phyloP scores from a whole-genome alignment of 1,139 yeast genomes.

The Trichomonascaceae sp. region DNA sequence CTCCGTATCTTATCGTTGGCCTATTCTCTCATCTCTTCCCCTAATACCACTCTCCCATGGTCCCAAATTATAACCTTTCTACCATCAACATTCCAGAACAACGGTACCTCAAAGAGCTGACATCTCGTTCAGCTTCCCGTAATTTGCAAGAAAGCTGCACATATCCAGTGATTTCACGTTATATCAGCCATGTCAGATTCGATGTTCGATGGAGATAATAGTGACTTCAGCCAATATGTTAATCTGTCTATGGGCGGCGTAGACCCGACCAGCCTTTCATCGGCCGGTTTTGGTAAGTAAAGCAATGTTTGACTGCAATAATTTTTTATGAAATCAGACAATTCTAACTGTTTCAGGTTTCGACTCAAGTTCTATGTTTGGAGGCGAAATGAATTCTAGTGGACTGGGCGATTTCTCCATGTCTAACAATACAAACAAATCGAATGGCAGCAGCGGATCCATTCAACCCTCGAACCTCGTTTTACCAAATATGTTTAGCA shows the following conservation, averaged over 20 bases:
- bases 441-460: conserved; percentile 8
- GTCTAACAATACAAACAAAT: conserved; percentile 1
- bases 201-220: conserved; percentile 5
- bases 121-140: background rate
- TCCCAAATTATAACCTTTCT: background rate
- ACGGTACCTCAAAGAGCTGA: background rate
- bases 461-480: conserved; percentile 20
- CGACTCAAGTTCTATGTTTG: conserved; percentile 8
- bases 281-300: conserved; percentile 4
- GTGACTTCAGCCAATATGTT: conserved; percentile 8
- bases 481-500: conserved; percentile 19
- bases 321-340: background rate
- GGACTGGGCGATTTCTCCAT: conserved; percentile 4
- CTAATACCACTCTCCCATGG: background rate
- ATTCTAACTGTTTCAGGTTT: conserved; percentile 4
- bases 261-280: conserved; percentile 3
- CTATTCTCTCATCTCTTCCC: background rate
- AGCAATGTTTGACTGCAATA: background rate
- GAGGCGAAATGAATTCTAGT: conserved; percentile 2
- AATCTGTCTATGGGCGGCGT: conserved; percentile 4
- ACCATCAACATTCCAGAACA: background rate
- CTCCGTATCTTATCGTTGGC: background rate
- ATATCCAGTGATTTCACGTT: background rate
- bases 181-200: conserved; percentile 6
- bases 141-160: background rate